Conservation (phyloP, 2,329 filamentous ascomycete species). For the Phaeoacremonium minimum region DNA sequence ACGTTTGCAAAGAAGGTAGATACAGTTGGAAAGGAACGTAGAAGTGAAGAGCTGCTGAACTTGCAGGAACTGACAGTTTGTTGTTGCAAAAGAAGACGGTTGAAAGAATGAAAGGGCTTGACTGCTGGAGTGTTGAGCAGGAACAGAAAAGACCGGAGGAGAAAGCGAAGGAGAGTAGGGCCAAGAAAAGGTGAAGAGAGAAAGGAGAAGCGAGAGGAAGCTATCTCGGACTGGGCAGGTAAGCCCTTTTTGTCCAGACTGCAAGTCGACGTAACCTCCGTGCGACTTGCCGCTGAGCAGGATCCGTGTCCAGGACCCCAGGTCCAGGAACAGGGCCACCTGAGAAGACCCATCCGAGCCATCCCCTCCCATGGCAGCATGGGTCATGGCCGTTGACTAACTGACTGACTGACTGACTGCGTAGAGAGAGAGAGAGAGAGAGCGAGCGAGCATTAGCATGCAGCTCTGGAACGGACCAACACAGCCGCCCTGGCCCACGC, state of each 20-base stretch:
- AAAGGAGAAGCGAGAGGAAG: neutral
- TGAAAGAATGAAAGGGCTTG: neutral
- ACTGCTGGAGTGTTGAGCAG: neutral
- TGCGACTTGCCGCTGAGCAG: too few species aligned
- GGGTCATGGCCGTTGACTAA: too few species aligned
- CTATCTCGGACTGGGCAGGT: neutral
- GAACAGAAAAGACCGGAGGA: neutral
- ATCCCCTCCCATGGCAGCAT: too few species aligned
- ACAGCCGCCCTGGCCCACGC: too few species aligned
- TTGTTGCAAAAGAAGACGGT: neutral
- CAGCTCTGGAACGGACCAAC: too few species aligned
- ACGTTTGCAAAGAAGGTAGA: constrained; percentile 19
- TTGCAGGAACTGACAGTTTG: constrained; percentile 2
- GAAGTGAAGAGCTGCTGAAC: constrained; percentile 7
- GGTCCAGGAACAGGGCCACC: too few species aligned
- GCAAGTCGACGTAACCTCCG: too few species aligned
- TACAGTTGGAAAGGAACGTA: constrained; percentile 15
- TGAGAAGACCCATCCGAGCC: too few species aligned
- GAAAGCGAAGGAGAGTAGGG: neutral
- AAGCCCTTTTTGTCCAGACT: neutral
- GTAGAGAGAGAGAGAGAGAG: too few species aligned
- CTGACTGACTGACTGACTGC: too few species aligned
- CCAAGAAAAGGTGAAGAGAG: neutral
- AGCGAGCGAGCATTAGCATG: too few species aligned
- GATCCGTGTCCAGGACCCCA: too few species aligned